Base-by-base conservation (phyloP, 148 eudicot species). In the Rhododendron henanense region DNA sequence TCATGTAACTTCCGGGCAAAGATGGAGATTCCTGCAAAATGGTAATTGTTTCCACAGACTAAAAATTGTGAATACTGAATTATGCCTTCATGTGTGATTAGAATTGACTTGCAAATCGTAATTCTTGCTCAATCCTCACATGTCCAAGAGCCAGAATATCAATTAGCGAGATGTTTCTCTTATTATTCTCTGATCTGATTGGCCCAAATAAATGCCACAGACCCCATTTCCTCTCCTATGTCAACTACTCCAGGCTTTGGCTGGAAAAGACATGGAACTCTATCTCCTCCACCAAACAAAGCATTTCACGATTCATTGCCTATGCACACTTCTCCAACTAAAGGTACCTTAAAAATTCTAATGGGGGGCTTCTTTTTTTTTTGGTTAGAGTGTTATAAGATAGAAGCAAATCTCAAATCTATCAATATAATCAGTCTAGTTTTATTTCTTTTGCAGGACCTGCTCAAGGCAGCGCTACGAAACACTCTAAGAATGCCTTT, bases 401-500 rank as follows among this genome's bases (percentile, higher is more conserved):
- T 35, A 21, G 8, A 79, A 84, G 39, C 79, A 63, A 80, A 45
- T 33, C 83, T 87, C 82, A 37, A 35, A 16, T 39, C 75, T 19
- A 39, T 67, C 47, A 19, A 28, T 39, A 67, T 33, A 6, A 67
- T 21, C 10, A 48, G 53, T 51, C 11, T 45, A 39, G 82, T 78
- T 3, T 9, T 48, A 16, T 86, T 77, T 61, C 44, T 55, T 87
- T 77, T 86, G 80, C 84, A 87, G 93, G 81, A n/a, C 84, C 88
- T n/a, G 31, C 31, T 83, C 87, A 47, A 18, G 78, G 81, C 53
- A 37, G 59, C 8, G 14, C 78, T 51, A 50, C 7, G 48, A 41
- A 63, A 51, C 80, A 51, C 28, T 50, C 82, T 10, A 63, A 61
- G 25, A 81, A 71, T 28, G 89, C 92, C 63, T 57, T 65, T 59